Evolutionary conservation across 306 rosid species (phyloP).

Genomic region (Spatholobus suberectus): DNA sequence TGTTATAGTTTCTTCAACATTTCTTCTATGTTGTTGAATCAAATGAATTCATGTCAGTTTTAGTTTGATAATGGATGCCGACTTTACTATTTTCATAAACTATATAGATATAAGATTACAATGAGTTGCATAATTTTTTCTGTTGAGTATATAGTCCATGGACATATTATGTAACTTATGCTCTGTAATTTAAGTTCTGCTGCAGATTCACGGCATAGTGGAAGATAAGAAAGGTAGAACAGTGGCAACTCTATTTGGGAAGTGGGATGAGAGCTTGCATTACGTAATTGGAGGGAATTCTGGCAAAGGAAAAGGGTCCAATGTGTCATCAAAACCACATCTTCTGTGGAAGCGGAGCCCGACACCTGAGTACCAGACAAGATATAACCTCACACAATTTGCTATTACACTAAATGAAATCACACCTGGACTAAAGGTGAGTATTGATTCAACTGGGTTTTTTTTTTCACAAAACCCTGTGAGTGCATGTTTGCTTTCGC

Average conservation of each 20-base stretch:
- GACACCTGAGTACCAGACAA: constrained; percentile 61
- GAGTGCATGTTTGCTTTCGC: background rate
- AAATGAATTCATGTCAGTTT: background rate
- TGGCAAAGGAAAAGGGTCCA: constrained; percentile 70
- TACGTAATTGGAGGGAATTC: constrained; percentile 67
- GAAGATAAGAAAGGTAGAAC: constrained; percentile 83
- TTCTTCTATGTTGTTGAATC: background rate
- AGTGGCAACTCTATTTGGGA: constrained; percentile 79
- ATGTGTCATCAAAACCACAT: constrained; percentile 59
- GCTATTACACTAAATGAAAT: constrained; percentile 86
- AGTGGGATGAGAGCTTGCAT: constrained; percentile 92
- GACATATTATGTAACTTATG: constrained; percentile 42
- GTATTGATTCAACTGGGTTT: background rate
- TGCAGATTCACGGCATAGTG: constrained; percentile 76
- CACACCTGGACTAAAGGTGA: constrained; percentile 76
- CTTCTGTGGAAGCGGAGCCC: constrained; percentile 75
- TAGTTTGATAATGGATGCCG: background rate
- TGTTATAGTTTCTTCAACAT: background rate
- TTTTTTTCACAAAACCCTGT: background rate
- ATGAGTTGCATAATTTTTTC: background rate
- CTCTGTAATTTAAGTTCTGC: constrained; percentile 48
- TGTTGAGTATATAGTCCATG: constrained; percentile 3
- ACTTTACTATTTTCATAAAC: background rate
- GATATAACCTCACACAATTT: constrained; percentile 82
- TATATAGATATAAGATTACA: background rate